Evolutionary conservation across 352 stramenopile genomes (phyloP).

Genomic region (Thalassiosira hispida): DNA sequence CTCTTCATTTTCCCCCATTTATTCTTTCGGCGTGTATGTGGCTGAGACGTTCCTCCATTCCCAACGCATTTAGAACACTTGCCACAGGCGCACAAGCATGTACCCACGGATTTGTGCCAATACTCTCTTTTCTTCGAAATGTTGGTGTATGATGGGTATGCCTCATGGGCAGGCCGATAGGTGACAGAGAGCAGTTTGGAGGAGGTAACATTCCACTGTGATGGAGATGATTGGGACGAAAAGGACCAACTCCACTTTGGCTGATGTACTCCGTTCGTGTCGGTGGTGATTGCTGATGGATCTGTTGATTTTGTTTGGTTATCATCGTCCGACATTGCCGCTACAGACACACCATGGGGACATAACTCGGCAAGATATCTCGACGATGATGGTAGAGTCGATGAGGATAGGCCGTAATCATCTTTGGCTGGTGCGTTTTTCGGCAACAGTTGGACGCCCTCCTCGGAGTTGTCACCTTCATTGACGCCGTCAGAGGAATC

Average conservation of each 20-base stretch:
- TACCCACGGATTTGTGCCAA: constrained; percentile 44
- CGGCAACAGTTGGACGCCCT: constrained; percentile 35
- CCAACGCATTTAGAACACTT: constrained; percentile 16
- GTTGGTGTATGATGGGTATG: constrained; percentile 49
- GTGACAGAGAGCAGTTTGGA: constrained; percentile 55
- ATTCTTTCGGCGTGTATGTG: background rate
- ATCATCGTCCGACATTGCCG: background rate
- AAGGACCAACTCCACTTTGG: constrained; percentile 52
- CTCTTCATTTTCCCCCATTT: constrained; percentile 37
- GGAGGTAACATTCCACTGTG: constrained; percentile 57
- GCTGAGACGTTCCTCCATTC: background rate
- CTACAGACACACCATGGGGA: constrained; percentile 43
- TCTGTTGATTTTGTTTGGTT: constrained; percentile 2
- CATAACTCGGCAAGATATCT: constrained; percentile 51
- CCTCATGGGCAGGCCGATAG: constrained; percentile 48
- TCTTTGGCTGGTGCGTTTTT: constrained; percentile 17
- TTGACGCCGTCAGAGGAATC: background rate
- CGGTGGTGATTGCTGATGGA: background rate
- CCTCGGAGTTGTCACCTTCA: constrained; percentile 8
- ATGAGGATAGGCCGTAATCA: constrained; percentile 12
- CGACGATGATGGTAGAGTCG: background rate
- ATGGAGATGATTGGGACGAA: constrained; percentile 41
- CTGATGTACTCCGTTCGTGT: background rate
- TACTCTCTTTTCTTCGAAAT: constrained; percentile 38
- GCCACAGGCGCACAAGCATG: constrained; percentile 20